Evolutionary conservation across 805 yeast genomes (phyloP).

Genomic region (Kluyveromyces aestuarii): DNA sequence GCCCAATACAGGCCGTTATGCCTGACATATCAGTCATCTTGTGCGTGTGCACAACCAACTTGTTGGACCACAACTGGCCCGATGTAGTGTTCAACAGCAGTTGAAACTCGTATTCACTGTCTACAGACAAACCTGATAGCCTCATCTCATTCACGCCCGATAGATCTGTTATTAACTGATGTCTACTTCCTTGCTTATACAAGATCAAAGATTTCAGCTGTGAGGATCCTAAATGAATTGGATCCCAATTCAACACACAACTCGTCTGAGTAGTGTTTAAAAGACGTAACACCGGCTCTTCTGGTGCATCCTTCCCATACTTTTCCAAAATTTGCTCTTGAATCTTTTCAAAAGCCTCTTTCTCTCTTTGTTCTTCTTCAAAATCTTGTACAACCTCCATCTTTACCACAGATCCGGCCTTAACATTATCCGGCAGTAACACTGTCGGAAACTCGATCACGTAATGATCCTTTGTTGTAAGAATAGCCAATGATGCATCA

Average conservation of each 20-base stretch:
- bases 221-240: constrained; percentile 74
- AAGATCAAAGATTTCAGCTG: constrained; percentile 65
- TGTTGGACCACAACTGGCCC: constrained; percentile 68
- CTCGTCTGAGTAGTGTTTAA: constrained; percentile 88
- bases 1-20: constrained; percentile 84
- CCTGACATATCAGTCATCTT: constrained; percentile 95
- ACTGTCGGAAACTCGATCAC: constrained; percentile 95
- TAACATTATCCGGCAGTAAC: constrained; percentile 78
- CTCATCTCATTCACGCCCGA: constrained; percentile 70
- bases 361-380: constrained; percentile 54
- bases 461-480: constrained; percentile 87
- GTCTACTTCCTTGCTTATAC: constrained; percentile 53
- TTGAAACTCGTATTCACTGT: constrained; percentile 70
- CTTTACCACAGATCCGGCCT: constrained; percentile 86
- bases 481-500: constrained; percentile 87
- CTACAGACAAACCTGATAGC: constrained; percentile 84
- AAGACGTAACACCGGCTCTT: constrained; percentile 55
- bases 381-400: constrained; percentile 74
- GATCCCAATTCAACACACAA: constrained; percentile 92
- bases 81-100: constrained; percentile 81
- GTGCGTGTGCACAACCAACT: constrained; percentile 68
- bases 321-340: constrained; percentile 66
- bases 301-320: constrained; percentile 69
- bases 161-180: constrained; percentile 80
- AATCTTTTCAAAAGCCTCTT: constrained; percentile 45